Evolutionary conservation across 2,329 filamentous ascomycete species (phyloP).

Genomic region (Xylariaceae sp.): DNA sequence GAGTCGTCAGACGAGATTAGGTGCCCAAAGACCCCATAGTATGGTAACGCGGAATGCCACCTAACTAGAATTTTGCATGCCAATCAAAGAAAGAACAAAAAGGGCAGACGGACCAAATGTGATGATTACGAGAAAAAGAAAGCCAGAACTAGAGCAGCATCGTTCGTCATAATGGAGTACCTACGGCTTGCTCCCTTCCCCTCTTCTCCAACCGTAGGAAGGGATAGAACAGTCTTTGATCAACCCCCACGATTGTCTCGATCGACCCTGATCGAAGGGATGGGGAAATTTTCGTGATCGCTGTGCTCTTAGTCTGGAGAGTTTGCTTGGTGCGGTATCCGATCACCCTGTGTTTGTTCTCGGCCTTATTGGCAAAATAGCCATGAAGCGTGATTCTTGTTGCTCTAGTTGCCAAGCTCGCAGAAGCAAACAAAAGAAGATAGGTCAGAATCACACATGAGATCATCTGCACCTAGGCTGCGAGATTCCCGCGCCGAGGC

Average conservation of each 20-base stretch:
- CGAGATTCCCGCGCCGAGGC: neutral
- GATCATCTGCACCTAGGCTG: neutral
- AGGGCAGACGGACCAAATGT: neutral
- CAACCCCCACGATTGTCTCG: no score
- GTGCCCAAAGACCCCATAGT: constrained; percentile 3
- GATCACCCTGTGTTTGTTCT: neutral
- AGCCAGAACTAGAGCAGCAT: neutral
- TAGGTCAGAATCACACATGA: constrained; percentile 15
- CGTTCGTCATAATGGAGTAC: neutral
- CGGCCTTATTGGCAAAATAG: neutral
- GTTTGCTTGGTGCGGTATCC: neutral
- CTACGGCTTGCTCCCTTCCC: neutral
- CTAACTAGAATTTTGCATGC: neutral
- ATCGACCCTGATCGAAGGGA: constrained; percentile 1
- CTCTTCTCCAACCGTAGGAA: neutral
- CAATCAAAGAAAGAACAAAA: no score
- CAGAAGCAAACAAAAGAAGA: constrained; percentile 26
- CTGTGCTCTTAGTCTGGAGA: neutral
- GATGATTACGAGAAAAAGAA: constrained; percentile 6
- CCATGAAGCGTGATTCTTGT: no score
- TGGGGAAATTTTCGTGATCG: neutral
- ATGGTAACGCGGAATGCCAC: neutral
- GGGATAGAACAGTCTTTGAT: no score
- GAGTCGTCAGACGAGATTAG: neutral
- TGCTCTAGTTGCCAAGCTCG: neutral